Conservation (phyloP, 306 rosid genomes). For the Datisca glomerata region DNA sequence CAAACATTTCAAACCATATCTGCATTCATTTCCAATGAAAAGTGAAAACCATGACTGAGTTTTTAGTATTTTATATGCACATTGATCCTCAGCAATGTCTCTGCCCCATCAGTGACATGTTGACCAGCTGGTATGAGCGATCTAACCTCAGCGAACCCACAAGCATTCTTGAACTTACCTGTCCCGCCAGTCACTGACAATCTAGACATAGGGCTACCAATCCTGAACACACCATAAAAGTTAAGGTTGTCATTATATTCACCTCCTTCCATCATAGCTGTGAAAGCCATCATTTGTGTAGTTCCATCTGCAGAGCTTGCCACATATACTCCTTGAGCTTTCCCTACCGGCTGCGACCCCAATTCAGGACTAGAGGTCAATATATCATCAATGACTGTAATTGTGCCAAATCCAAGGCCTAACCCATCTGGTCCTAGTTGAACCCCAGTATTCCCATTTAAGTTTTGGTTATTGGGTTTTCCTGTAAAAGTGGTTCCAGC, state of each 20-base stretch:
- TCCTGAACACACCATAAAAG: constrained; percentile 60
- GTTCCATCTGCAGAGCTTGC: constrained; percentile 75
- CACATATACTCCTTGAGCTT: constrained; percentile 74
- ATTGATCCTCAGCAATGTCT: constrained; percentile 61
- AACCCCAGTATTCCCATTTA: constrained; percentile 11
- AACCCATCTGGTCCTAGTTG: constrained; percentile 59
- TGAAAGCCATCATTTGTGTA: constrained; percentile 76
- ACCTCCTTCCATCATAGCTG: constrained; percentile 85
- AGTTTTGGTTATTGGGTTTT: constrained; percentile 21
- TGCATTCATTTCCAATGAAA: constrained; percentile 9
- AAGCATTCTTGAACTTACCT: constrained; percentile 63
- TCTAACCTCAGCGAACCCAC: constrained; percentile 63
- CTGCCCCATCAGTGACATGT: constrained; percentile 70
- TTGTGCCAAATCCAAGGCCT: constrained; percentile 78
- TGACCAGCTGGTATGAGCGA: constrained; percentile 71
- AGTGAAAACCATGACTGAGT: background rate
- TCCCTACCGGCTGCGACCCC: constrained; percentile 62
- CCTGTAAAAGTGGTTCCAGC: constrained; percentile 62
- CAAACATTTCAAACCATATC: constrained; percentile 19
- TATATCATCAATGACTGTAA: constrained; percentile 65
- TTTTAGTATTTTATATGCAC: constrained; percentile 44
- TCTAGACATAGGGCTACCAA: constrained; percentile 67
- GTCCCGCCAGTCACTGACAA: constrained; percentile 77
- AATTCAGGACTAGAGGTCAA: constrained; percentile 54
- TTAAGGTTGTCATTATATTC: constrained; percentile 76